Evolutionary conservation across 1,284 basidiomycete species (phyloP).

Genomic region (Leccinum pachyderme): DNA sequence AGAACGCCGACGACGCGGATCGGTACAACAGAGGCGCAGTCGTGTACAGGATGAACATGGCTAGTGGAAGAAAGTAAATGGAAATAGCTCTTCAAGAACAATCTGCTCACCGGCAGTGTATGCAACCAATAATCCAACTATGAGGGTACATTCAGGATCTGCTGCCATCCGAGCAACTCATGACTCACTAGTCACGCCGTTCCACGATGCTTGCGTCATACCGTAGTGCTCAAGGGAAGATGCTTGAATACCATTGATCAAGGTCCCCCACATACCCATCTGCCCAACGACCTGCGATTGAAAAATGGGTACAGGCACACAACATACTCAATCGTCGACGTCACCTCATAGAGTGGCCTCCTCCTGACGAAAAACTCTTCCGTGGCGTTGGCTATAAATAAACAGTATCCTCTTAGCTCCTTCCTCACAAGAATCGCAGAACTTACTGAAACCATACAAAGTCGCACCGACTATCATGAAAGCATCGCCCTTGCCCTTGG

Average conservation of each 20-base stretch:
- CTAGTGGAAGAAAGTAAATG: slow-evolving; percentile 34
- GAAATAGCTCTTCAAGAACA: not conserved
- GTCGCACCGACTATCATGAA: slow-evolving; percentile 86
- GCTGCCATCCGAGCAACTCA: not conserved
- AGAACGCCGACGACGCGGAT: slow-evolving; percentile 78
- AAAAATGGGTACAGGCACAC: not conserved
- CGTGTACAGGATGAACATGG: slow-evolving; percentile 83
- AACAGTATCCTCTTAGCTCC: not conserved
- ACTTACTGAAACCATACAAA: slow-evolving; percentile 79
- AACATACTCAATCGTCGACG: slow-evolving; percentile 2
- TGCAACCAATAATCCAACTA: slow-evolving; percentile 71
- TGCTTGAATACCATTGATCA: slow-evolving; percentile 78
- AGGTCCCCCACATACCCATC: slow-evolving; percentile 78
- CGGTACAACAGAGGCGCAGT: slow-evolving; percentile 83
- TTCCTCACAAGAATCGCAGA: not conserved
- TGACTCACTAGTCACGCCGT: slow-evolving; percentile 58
- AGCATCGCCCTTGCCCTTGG: slow-evolving; percentile 74
- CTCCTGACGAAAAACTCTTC: slow-evolving; percentile 83
- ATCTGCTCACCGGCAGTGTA: slow-evolving; percentile 56
- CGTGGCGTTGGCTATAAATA: slow-evolving; percentile 68
- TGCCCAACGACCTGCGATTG: slow-evolving; percentile 67
- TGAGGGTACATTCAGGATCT: slow-evolving; percentile 3
- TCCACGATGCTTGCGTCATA: slow-evolving; percentile 69
- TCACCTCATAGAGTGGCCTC: slow-evolving; percentile 74
- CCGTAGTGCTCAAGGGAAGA: slow-evolving; percentile 68